phyloP scores from a whole-genome alignment of 164 flowering plant species.

The Dillenia turbinata region DNA sequence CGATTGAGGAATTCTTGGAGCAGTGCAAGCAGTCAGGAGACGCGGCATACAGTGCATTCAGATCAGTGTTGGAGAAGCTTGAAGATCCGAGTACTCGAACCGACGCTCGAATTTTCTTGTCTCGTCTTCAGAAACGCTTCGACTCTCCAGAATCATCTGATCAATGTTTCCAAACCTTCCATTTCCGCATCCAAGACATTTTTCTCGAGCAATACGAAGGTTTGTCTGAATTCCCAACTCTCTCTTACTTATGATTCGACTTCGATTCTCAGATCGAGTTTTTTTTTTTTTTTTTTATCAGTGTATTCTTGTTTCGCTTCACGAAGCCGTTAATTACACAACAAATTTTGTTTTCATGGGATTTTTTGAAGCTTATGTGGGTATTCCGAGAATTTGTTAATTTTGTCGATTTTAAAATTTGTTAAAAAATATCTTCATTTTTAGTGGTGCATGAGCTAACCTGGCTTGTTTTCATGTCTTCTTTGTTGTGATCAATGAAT shows the following conservation, averaged over 20 bases:
- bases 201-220: slow-evolving; percentile 64
- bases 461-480: too few relatives aligned
- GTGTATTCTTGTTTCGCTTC: too few relatives aligned
- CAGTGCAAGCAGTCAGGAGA: slow-evolving; percentile 80
- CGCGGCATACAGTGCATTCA: slow-evolving; percentile 67
- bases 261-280: too few relatives aligned
- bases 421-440: too few relatives aligned
- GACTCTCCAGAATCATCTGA: slow-evolving; percentile 32
- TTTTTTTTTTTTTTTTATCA: too few relatives aligned
- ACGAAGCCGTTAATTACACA: too few relatives aligned
- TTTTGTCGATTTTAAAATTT: too few relatives aligned
- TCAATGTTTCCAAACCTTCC: slow-evolving; percentile 51
- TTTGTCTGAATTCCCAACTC: neutral
- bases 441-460: too few relatives aligned
- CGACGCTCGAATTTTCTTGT: slow-evolving; percentile 64
- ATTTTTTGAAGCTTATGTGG: too few relatives aligned
- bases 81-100: slow-evolving; percentile 69
- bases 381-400: too few relatives aligned
- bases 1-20: slow-evolving; percentile 56
- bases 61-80: slow-evolving; percentile 68
- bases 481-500: too few relatives aligned
- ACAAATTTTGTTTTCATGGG: neutral
- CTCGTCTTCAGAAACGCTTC: slow-evolving; percentile 62
- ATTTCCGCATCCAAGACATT: slow-evolving; percentile 81
- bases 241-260: neutral